Evolutionary conservation across 75 land plant species (phyloP), one percentile per base, ranked within the genome.

Genomic region (Cupressus sempervirens): DNA sequence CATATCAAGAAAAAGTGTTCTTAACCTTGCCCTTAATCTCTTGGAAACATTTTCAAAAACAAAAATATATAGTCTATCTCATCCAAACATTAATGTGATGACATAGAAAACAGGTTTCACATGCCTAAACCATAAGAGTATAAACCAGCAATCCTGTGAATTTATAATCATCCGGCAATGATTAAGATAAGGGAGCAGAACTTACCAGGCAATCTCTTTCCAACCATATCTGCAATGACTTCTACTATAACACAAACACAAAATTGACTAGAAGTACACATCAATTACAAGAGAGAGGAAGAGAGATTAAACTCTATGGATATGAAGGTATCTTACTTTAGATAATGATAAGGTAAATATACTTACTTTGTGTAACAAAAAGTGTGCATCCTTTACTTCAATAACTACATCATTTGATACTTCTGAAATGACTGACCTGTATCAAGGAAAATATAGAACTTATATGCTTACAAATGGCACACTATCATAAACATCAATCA

Each of bases 351-450:
- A 70, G 35, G 35, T 70, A 70, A 70, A 70, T 70, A 11, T 70
- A 32, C 74, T 48, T 88, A 94, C 95, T 93, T 94, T 94, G 83
- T 94, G 94, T 13, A 94, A 79, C 70, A 87, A 62, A 88, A 92
- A 92, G 82, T 94, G 91, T 40, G 89, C 85, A 53, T 89, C 89
- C 43, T 90, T 93, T 2, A 92, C 86, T 80, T 81, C 82, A 77
- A 92, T 85, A 86, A 87, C 72, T 23, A 94, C 83, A 83, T 94
- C 95, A 50, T 85, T 83, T 16, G 94, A 90, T 87, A 94, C 84
- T 35, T 94, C 92, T 43, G 90, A 83, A 38, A 87, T 88, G 26
- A 92, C 94, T 84, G 90, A 88, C 90, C 94, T 94, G 89, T 68
- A 86, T 3, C 40, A n/a, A 5, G 0, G 54, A 85, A 88, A 26